Percentiles rank a stretch among this genome's conserved stretches.
These are phyloP conservation scores for Aspergillus clavatus DNA, from an alignment of 2,329 filamentous ascomycete genomes.

Conservation along the genomic window DNA sequence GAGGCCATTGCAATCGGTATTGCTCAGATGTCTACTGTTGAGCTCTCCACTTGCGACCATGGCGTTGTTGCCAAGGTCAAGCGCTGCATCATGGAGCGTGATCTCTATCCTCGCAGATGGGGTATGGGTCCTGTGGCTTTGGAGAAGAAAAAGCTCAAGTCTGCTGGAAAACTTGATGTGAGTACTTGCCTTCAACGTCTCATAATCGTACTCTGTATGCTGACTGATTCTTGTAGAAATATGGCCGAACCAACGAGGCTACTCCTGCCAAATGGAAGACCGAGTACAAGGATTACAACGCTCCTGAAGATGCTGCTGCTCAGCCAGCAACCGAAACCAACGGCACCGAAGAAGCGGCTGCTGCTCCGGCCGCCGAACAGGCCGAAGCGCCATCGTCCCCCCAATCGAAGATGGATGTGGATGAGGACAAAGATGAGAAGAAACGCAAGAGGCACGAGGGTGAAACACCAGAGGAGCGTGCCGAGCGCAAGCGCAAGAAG, in stretches of 20 bases:
- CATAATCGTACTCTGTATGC: slow-evolving; percentile 9
- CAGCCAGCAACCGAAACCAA: slow-evolving; percentile 45
- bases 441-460: slow-evolving; percentile 54
- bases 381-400: slow-evolving; percentile 26
- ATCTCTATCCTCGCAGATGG: slow-evolving; percentile 95
- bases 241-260: slow-evolving; percentile 81
- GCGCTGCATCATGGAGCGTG: slow-evolving; percentile 99
- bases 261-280: slow-evolving; percentile 90
- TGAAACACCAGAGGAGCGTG: slow-evolving; percentile 47
- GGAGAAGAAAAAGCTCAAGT: slow-evolving; percentile 99
- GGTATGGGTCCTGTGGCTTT: slow-evolving; percentile 86
- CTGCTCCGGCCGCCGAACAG: slow-evolving; percentile 20
- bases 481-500: slow-evolving; percentile 49
- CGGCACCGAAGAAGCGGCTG: slow-evolving; percentile 32
- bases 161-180: slow-evolving; percentile 88
- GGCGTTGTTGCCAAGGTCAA: slow-evolving; percentile 98
- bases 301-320: slow-evolving; percentile 41
- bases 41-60: slow-evolving; percentile 95
- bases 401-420: slow-evolving; percentile 39
- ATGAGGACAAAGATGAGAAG: slow-evolving; percentile 45
- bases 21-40: slow-evolving; percentile 95
- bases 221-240: slow-evolving; percentile 60
- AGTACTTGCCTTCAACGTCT: slow-evolving; percentile 25
- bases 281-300: slow-evolving; percentile 86
- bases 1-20: slow-evolving; percentile 96